A percentile compares a stretch with the other conserved stretches of the same genome.
phyloP scores from a whole-genome alignment of 192 early-diverging fungal species.

The Kickxella alabastrina region DNA sequence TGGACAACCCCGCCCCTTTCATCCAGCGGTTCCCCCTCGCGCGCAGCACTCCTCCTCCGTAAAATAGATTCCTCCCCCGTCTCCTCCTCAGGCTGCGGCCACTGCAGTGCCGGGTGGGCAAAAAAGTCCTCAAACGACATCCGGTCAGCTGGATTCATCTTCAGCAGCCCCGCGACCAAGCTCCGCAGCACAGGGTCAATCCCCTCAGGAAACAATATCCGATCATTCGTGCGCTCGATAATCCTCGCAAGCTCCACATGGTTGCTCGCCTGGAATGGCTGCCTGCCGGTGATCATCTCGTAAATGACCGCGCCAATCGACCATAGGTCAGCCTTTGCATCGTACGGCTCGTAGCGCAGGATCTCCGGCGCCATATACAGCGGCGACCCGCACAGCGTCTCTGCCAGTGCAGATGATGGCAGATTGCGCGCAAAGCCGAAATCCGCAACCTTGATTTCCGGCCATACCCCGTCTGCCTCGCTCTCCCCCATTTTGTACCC shows the following conservation, averaged over 20 bases:
- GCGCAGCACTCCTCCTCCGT: no score
- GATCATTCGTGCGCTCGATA: slow-evolving; percentile 82
- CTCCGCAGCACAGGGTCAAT: slow-evolving; percentile 42
- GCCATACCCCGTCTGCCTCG: slow-evolving; percentile 42
- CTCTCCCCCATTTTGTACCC: slow-evolving; percentile 45
- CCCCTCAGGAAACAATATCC: slow-evolving; percentile 74
- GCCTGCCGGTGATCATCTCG: slow-evolving; percentile 87
- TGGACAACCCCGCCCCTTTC: neutral
- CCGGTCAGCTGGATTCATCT: slow-evolving; percentile 81
- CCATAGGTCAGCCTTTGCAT: slow-evolving; percentile 96
- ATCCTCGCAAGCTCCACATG: slow-evolving; percentile 87
- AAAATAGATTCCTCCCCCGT: slow-evolving; percentile 1
- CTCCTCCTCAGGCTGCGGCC: neutral
- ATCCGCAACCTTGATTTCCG: slow-evolving; percentile 89
- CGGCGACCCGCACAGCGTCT: slow-evolving; percentile 95
- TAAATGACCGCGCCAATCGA: slow-evolving; percentile 91
- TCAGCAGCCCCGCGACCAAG: slow-evolving; percentile 77
- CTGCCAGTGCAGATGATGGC: slow-evolving; percentile 77
- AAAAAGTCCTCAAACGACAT: slow-evolving; percentile 96
- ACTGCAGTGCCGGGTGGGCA: slow-evolving; percentile 64
- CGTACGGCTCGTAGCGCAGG: slow-evolving; percentile 85
- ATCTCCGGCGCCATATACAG: slow-evolving; percentile 95
- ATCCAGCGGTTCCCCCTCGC: neutral
- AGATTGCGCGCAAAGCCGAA: slow-evolving; percentile 96
- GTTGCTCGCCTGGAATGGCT: slow-evolving; percentile 90